Conservation (phyloP, 768 basidiomycete species). For the Tephrocybe sp. region DNA sequence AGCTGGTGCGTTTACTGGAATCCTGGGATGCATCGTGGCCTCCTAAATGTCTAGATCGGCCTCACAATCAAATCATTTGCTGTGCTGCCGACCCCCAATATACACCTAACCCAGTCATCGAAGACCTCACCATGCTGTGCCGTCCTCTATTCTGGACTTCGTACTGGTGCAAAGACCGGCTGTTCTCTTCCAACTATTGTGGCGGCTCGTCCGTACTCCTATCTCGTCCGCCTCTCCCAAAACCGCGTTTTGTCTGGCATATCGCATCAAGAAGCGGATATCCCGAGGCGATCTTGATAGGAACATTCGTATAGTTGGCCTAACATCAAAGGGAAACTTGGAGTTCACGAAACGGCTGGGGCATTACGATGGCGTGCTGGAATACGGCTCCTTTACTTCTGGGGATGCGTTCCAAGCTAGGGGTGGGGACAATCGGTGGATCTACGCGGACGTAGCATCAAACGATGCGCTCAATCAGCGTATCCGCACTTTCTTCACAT, state of each 20-base stretch:
- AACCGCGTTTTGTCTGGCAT: constrained; percentile 70
- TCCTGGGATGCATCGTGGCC: no score
- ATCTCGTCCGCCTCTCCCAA: constrained; percentile 74
- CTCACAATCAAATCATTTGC: constrained; percentile 68
- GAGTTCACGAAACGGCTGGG: constrained; percentile 53
- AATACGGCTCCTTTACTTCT: constrained; percentile 48
- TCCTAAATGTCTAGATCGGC: constrained; percentile 43
- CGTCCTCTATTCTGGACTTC: constrained; percentile 76
- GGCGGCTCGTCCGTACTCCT: constrained; percentile 48
- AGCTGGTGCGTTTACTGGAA: constrained; percentile 36
- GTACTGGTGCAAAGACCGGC: constrained; percentile 76
- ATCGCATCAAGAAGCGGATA: constrained; percentile 51
- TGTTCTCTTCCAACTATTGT: constrained; percentile 49
- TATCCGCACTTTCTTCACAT: constrained; percentile 42
- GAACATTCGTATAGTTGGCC: constrained; percentile 46
- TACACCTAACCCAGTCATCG: constrained; percentile 40
- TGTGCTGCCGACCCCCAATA: constrained; percentile 60
- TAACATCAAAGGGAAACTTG: constrained; percentile 58
- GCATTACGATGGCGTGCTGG: constrained; percentile 57
- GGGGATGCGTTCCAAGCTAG: constrained; percentile 25
- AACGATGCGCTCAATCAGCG: constrained; percentile 48
- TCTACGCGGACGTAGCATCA: constrained; percentile 67
- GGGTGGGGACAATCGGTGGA: constrained; percentile 37
- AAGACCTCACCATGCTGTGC: constrained; percentile 72
- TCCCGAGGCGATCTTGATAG: constrained; percentile 24